Percentiles rank a stretch among this genome's conserved stretches.
Evolutionary conservation across 2,329 filamentous ascomycete genomes (phyloP).

Genomic region (Fragosphaeria purpurea): DNA sequence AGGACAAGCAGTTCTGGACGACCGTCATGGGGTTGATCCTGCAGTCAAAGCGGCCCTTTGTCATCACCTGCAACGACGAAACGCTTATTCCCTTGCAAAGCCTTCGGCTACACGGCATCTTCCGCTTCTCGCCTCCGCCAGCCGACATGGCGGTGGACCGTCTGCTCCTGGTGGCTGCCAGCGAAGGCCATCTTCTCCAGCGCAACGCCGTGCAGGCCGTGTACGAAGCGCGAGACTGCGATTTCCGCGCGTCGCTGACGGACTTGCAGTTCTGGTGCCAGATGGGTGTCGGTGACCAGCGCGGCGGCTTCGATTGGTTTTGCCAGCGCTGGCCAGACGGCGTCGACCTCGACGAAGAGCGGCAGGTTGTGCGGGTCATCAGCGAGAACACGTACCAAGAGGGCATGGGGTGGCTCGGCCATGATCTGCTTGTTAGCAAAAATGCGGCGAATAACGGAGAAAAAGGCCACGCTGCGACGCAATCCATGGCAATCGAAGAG

Average conservation of each 20-base stretch:
- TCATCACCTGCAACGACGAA: conserved; percentile 94
- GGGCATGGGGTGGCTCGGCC: conserved; percentile 69
- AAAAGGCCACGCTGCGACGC: conserved; percentile 11
- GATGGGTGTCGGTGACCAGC: conserved; percentile 82
- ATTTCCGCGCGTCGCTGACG: conserved; percentile 70
- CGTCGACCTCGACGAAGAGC: conserved; percentile 55
- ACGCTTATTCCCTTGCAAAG: conserved; percentile 63
- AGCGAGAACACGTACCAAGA: conserved; percentile 68
- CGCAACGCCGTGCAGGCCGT: conserved; percentile 58
- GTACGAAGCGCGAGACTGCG: conserved; percentile 57
- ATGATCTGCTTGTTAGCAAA: conserved; percentile 41
- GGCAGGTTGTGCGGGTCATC: conserved; percentile 62
- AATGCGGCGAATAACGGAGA: conserved; percentile 24
- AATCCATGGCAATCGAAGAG: conserved; percentile 31
- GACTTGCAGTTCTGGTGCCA: conserved; percentile 97
- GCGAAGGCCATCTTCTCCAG: conserved; percentile 73
- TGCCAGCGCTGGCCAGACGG: conserved; percentile 67
- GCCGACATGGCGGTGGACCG: conserved; percentile 65
- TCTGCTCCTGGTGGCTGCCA: conserved; percentile 70
- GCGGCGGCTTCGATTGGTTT: conserved; percentile 85
- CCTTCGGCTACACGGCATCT: conserved; percentile 73
- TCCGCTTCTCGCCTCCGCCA: conserved; percentile 61
- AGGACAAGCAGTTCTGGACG: conserved; percentile 91
- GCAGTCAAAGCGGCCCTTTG: conserved; percentile 81
- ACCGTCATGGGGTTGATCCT: conserved; percentile 68